These are phyloP conservation scores for Immersiporthe knoxdaviesiana DNA, from an alignment of 2,329 filamentous ascomycete species.

Conservation along the genomic window DNA sequence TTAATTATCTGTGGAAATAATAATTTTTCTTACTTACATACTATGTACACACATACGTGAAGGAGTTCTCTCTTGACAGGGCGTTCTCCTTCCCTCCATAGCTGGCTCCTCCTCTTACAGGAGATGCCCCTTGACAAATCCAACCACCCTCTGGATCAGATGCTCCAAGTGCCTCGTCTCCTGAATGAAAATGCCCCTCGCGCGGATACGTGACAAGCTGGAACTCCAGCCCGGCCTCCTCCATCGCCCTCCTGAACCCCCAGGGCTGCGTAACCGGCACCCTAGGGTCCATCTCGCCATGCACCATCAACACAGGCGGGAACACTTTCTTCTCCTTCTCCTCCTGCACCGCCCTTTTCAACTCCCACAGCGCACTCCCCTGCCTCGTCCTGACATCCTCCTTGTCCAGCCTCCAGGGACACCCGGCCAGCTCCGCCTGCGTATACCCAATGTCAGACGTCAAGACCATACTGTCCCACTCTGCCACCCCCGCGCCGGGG, in stretches of 20 bases:
- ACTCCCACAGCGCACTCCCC: constrained; percentile 25
- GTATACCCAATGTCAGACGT: constrained; percentile 38
- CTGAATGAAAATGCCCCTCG: constrained; percentile 37
- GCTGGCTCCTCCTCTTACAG: background rate
- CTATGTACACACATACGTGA: no score
- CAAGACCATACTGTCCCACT: constrained; percentile 42
- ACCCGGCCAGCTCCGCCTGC: constrained; percentile 35
- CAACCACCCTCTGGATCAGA: constrained; percentile 33
- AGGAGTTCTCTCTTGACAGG: background rate
- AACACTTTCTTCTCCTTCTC: constrained; percentile 13
- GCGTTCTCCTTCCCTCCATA: background rate
- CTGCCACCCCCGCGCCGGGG: constrained; percentile 42
- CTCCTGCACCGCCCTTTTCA: constrained; percentile 13
- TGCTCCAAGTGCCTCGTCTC: constrained; percentile 38
- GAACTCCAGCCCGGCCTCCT: constrained; percentile 35
- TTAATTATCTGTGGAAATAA: background rate
- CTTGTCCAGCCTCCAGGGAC: constrained; percentile 35
- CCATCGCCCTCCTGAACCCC: constrained; percentile 39
- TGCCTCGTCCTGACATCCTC: constrained; percentile 10
- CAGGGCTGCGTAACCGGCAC: constrained; percentile 41
- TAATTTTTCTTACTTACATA: background rate
- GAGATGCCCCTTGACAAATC: constrained; percentile 24
- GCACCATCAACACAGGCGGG: constrained; percentile 34
- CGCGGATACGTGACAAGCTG: constrained; percentile 42
- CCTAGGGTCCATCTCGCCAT: constrained; percentile 38